Evolutionary conservation across 2,329 filamentous ascomycete species (phyloP).

Genomic region (Neopestalotiopsis rosae): DNA sequence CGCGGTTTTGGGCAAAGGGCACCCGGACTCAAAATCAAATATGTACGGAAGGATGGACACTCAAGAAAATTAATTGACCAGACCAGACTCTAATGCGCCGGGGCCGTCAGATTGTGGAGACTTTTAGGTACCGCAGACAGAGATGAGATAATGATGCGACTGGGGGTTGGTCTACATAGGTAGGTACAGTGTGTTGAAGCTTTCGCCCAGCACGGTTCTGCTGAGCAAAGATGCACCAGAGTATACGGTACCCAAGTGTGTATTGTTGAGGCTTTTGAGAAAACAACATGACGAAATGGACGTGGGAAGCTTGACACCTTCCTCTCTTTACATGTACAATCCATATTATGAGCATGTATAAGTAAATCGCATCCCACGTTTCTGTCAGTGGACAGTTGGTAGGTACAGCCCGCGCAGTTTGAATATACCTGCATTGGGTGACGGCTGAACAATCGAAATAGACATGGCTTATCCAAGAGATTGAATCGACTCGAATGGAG

Average conservation of each 20-base stretch:
- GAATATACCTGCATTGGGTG: too few species aligned
- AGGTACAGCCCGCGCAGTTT: too few species aligned
- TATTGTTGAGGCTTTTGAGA: not conserved
- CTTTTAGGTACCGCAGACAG: not conserved
- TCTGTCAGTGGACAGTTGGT: too few species aligned
- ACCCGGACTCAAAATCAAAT: constrained; percentile 9
- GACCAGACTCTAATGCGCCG: not conserved
- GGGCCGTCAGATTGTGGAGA: constrained; percentile 3
- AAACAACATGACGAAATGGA: too few species aligned
- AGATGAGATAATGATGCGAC: constrained; percentile 12
- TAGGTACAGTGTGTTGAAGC: not conserved
- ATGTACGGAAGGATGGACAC: not conserved
- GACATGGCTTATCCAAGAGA: too few species aligned
- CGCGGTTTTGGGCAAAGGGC: constrained; percentile 10
- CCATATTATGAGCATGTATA: too few species aligned
- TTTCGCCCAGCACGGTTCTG: not conserved
- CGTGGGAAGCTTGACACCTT: too few species aligned
- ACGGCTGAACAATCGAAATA: too few species aligned
- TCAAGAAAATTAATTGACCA: constrained; percentile 12
- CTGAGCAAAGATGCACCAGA: not conserved
- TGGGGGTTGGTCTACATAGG: not conserved
- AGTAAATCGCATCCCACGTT: too few species aligned
- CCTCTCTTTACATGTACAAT: too few species aligned
- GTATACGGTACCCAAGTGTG: not conserved
- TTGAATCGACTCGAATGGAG: too few species aligned